These are phyloP conservation scores for Vaccinium myrtillus DNA, from an alignment of 148 eudicot genomes.

Conservation along the genomic window DNA sequence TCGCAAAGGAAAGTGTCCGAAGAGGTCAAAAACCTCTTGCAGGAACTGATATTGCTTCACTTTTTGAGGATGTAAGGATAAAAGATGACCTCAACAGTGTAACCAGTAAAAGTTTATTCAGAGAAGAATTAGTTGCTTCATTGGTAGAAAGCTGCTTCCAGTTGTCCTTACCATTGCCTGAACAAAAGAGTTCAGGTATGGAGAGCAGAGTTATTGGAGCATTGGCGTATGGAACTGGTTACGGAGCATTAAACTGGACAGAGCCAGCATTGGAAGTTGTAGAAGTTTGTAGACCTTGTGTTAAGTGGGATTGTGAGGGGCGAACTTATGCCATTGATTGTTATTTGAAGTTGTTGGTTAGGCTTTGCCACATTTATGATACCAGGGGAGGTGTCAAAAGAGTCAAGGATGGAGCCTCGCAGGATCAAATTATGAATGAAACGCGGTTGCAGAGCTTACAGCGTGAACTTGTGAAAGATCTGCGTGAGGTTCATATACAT, in stretches of 20 bases:
- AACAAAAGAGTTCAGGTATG: conserved; percentile 89
- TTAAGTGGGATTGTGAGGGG: conserved; percentile 98
- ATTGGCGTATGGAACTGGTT: conserved; percentile 99
- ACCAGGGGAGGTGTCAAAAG: conserved; percentile 97
- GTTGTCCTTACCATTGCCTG: conserved; percentile 96
- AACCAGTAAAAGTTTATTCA: conserved; percentile 83
- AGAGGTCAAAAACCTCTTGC: conserved; percentile 95
- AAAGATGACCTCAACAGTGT: conserved; percentile 82
- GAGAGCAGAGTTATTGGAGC: conserved; percentile 99
- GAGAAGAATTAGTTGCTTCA: conserved; percentile 95
- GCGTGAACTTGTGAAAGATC: conserved; percentile 85
- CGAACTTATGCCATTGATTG: conserved; percentile 98
- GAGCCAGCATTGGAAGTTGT: conserved; percentile 97
- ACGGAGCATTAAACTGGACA: conserved; percentile 98
- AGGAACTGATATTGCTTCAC: conserved; percentile 94
- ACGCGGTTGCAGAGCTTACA: conserved; percentile 91
- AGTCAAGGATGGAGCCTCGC: conserved; percentile 98
- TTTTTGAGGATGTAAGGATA: conserved; percentile 79
- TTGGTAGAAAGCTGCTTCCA: conserved; percentile 99
- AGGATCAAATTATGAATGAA: conserved; percentile 94
- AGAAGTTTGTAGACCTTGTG: conserved; percentile 97
- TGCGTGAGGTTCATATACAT: background rate
- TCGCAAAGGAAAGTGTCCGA: conserved; percentile 87
- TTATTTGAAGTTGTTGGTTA: conserved; percentile 87
- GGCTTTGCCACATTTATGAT: conserved; percentile 96